phyloP scores from a whole-genome alignment of 73 alveolate species.

The Tetrahymena elliotti region DNA sequence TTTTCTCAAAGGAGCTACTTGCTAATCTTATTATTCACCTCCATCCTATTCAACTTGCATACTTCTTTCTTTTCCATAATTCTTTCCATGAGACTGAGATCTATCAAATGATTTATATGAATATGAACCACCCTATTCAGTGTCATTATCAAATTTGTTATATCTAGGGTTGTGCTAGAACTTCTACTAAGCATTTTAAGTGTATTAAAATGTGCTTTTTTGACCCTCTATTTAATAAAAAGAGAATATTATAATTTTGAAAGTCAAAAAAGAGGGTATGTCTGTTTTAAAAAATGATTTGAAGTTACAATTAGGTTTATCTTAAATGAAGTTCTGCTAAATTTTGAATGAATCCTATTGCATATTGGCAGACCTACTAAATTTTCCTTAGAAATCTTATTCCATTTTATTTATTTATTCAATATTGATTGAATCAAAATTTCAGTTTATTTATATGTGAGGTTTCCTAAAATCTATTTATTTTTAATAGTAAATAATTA shows the following conservation, averaged over 20 bases:
- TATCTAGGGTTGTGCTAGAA: not conserved
- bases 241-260: not conserved
- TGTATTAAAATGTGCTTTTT: not conserved
- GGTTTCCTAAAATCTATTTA: not conserved
- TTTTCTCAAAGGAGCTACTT: not conserved
- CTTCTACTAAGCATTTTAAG: not conserved
- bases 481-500: too few relatives aligned
- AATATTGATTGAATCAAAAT: not conserved
- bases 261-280: too few relatives aligned
- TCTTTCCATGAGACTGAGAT: not conserved
- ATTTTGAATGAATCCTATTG: not conserved
- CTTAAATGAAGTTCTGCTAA: not conserved
- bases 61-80: not conserved
- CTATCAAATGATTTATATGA: not conserved
- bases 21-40: not conserved
- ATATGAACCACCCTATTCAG: not conserved
- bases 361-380: not conserved
- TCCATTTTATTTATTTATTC: not conserved
- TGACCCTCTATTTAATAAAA: not conserved
- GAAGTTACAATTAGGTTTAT: not conserved
- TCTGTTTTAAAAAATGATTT: not conserved
- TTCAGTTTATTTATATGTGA: not conserved
- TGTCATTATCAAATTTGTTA: not conserved
- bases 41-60: not conserved
- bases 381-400: not conserved